Evolutionary conservation across 257 asterid species (phyloP).

Genomic region (Solanum megistacrolobum): DNA sequence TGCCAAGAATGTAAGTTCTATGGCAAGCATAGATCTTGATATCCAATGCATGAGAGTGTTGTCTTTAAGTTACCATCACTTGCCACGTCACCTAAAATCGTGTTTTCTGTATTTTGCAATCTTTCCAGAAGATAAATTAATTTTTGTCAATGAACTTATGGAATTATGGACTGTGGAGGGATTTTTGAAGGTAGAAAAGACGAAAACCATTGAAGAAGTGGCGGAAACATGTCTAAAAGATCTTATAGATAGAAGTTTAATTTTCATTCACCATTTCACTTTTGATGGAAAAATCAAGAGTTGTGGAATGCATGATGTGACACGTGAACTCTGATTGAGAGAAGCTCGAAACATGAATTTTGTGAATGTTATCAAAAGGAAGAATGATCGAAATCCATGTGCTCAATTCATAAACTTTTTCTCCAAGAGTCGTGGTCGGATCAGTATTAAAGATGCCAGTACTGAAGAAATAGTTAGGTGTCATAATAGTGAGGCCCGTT

Average conservation of each 20-base stretch:
- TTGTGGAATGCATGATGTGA: neutral
- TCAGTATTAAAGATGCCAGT: neutral
- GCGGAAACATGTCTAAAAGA: neutral
- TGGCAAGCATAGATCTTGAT: neutral
- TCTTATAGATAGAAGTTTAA: neutral
- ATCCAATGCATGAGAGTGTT: neutral
- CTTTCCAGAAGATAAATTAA: neutral
- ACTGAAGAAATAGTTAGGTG: neutral
- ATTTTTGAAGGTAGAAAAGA: neutral
- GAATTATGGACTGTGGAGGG: constrained; percentile 6
- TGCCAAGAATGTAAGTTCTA: neutral
- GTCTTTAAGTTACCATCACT: neutral
- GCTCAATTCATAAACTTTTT: no score
- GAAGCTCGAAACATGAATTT: neutral
- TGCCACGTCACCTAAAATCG: constrained; percentile 3
- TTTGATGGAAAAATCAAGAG: neutral
- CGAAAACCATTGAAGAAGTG: neutral
- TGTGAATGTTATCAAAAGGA: no score
- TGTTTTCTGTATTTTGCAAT: neutral
- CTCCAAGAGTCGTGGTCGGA: neutral
- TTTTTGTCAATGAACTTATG: neutral
- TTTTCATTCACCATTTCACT: neutral
- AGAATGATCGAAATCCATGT: neutral
- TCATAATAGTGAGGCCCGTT: neutral
- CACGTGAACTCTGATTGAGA: neutral